Conservation (phyloP, 805 yeast species). For the Candida oleophila region DNA sequence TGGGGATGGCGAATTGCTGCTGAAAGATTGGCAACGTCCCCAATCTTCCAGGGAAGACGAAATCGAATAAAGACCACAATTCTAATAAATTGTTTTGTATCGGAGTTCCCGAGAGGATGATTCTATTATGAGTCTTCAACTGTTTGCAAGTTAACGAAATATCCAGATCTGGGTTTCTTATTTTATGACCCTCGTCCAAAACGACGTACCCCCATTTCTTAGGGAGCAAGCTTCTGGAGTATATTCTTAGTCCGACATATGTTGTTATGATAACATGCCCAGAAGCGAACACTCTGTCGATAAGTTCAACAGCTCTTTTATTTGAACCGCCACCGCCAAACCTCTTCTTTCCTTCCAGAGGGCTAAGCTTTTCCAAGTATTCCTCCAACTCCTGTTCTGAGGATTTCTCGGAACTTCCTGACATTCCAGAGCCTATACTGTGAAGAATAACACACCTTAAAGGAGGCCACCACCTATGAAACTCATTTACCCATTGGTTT, state of each 20-base stretch:
- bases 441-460: constrained; percentile 82
- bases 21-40: constrained; percentile 96
- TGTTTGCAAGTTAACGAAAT: constrained; percentile 85
- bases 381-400: constrained; percentile 53
- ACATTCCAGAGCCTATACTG: constrained; percentile 89
- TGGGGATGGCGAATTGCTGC: constrained; percentile 87
- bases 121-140: constrained; percentile 76
- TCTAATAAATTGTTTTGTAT: constrained; percentile 91
- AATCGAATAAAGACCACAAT: constrained; percentile 93
- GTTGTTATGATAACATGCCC: constrained; percentile 92
- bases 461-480: constrained; percentile 98
- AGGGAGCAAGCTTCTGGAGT: constrained; percentile 61
- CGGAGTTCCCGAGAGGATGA: constrained; percentile 94
- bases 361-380: constrained; percentile 45
- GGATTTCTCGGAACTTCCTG: constrained; percentile 19
- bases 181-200: constrained; percentile 95
- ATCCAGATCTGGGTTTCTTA: constrained; percentile 89
- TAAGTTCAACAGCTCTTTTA: constrained; percentile 39
- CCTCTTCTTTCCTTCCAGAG: constrained; percentile 12
- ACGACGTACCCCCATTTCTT: constrained; percentile 87
- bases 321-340: constrained; percentile 15
- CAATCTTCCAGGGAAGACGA: constrained; percentile 88
- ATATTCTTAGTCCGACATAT: constrained; percentile 79
- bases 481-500: constrained; percentile 95
- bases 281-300: constrained; percentile 55